These are phyloP conservation scores for Rhizomucor pusillus DNA, from an alignment of 371 early-diverging fungal genomes.

Conservation along the genomic window DNA sequence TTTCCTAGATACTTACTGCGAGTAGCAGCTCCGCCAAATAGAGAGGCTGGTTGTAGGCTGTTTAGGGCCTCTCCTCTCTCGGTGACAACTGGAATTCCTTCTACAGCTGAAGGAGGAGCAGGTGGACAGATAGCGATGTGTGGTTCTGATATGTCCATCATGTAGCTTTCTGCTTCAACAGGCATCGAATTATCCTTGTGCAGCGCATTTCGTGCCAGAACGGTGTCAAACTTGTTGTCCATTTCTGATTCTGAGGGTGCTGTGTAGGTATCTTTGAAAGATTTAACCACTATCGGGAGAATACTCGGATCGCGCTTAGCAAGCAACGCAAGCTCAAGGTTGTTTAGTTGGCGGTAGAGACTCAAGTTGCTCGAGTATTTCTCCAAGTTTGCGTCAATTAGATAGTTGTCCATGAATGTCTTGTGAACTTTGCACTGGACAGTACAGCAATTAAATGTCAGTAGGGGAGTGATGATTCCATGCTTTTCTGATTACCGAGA, in stretches of 20 bases:
- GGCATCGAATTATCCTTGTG: neutral
- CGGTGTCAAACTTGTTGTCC: slow-evolving; percentile 16
- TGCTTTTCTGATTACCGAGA: slow-evolving; percentile 36
- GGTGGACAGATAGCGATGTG: neutral
- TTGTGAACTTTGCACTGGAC: slow-evolving; percentile 42
- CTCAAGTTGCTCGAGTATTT: slow-evolving; percentile 27
- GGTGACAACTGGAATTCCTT: too few relatives aligned
- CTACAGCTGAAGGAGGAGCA: neutral
- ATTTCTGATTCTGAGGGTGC: slow-evolving; percentile 2
- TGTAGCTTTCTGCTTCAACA: too few relatives aligned
- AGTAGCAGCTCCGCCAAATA: too few relatives aligned
- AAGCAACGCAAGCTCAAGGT: slow-evolving; percentile 47
- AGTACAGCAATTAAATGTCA: neutral
- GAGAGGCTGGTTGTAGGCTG: too few relatives aligned
- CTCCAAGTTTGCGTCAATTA: slow-evolving; percentile 32
- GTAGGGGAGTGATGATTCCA: neutral
- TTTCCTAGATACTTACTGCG: too few relatives aligned
- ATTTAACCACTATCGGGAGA: slow-evolving; percentile 21
- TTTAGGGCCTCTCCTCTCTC: too few relatives aligned
- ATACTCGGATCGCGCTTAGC: slow-evolving; percentile 30
- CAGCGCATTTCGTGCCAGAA: slow-evolving; percentile 18
- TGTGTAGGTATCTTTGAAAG: slow-evolving; percentile 24
- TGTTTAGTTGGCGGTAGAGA: slow-evolving; percentile 29
- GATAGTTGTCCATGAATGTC: slow-evolving; percentile 50
- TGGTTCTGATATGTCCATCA: too few relatives aligned